A percentile compares a stretch with the other conserved stretches of the same genome.
These are phyloP conservation scores for Solanum ossicruentum DNA, from an alignment of 257 asterid genomes.

Conservation along the genomic window DNA sequence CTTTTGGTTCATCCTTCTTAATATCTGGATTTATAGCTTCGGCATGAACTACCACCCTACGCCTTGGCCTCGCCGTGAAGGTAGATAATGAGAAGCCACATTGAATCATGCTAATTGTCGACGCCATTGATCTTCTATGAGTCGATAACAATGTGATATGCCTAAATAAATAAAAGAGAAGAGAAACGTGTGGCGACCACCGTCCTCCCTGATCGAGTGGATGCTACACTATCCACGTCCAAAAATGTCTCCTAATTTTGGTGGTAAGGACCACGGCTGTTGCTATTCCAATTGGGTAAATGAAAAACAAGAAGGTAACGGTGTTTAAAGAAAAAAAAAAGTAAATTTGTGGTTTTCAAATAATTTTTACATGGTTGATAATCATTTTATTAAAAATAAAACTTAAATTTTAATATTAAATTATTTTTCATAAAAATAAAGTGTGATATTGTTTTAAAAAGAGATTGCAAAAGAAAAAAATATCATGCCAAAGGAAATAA, in stretches of 20 bases:
- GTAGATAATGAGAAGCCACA: slow-evolving; percentile 13
- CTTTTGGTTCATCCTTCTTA: slow-evolving; percentile 78
- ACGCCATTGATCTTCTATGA: slow-evolving; percentile 26
- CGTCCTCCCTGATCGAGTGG: background rate
- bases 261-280: no score
- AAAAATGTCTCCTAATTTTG: background rate
- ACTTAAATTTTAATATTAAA: no score
- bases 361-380: no score
- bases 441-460: no score
- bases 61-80: slow-evolving; percentile 14
- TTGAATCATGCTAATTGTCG: slow-evolving; percentile 22
- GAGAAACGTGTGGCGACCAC: slow-evolving; percentile 45
- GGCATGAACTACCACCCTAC: slow-evolving; percentile 70
- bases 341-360: no score
- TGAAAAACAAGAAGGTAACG: no score
- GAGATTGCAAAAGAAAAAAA: no score
- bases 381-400: no score
- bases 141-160: background rate
- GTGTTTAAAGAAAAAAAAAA: no score
- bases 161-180: background rate
- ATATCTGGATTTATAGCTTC: slow-evolving; percentile 66
- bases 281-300: no score
- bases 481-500: no score
- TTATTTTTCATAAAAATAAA: no score
- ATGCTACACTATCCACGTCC: background rate